These are phyloP conservation scores for Niveomyces coronatus DNA, from an alignment of 2,329 filamentous ascomycete species.

Conservation along the genomic window DNA sequence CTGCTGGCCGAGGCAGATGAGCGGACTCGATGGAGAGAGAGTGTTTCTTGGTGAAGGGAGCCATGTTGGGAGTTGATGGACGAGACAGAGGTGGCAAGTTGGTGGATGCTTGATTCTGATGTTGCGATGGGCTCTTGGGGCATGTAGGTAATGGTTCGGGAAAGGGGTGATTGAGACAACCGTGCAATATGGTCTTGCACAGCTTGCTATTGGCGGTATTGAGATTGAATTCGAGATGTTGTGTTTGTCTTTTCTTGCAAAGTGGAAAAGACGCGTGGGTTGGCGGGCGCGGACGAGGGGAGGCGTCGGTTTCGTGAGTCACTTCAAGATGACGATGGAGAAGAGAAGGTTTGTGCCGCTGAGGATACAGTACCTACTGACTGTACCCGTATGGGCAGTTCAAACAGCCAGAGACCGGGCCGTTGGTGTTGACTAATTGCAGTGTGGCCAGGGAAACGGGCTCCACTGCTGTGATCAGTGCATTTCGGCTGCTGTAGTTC, in stretches of 20 bases:
- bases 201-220: too few species aligned
- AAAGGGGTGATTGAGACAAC: constrained; percentile 28
- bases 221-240: too few species aligned
- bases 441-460: too few species aligned
- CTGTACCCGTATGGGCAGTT: not conserved
- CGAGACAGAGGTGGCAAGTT: constrained; percentile 24
- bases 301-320: constrained; percentile 4
- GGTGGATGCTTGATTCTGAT: constrained; percentile 31
- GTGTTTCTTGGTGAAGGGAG: constrained; percentile 34
- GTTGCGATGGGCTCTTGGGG: constrained; percentile 45
- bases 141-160: constrained; percentile 47
- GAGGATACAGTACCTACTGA: not conserved
- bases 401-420: not conserved
- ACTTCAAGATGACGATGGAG: constrained; percentile 6
- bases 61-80: constrained; percentile 44
- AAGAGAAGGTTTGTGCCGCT: not conserved
- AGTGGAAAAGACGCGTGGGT: constrained; percentile 6
- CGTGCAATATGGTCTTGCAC: constrained; percentile 42
- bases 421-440: too few species aligned
- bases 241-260: constrained; percentile 4
- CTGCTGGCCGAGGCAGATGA: constrained; percentile 24
- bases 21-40: constrained; percentile 24
- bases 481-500: not conserved
- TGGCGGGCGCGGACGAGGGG: not conserved
- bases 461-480: too few species aligned